A percentile compares a stretch with the other conserved stretches of the same genome.
Evolutionary conservation across 495 filamentous ascomycete genomes (phyloP).

Genomic region (Evansstolkia leycettana): DNA sequence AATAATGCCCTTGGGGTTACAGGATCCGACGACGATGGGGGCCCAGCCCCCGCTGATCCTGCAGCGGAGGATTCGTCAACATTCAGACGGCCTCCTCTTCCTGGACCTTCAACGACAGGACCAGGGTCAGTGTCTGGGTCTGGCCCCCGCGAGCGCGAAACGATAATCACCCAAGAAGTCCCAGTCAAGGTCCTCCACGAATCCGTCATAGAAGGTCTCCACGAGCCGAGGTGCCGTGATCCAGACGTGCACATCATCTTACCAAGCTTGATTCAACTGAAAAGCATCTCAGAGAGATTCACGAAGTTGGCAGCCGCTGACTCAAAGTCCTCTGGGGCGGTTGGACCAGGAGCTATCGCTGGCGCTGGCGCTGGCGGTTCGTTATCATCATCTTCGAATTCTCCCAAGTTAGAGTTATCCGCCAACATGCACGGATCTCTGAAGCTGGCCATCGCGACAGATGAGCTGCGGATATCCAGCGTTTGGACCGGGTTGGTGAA

Average conservation of each 20-base stretch:
- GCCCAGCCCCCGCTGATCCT: too few relatives aligned
- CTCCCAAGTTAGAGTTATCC: constrained; percentile 62
- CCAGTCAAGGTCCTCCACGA: constrained; percentile 82
- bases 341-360: constrained; percentile 4
- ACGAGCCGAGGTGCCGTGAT: constrained; percentile 81
- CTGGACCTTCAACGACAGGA: too few relatives aligned
- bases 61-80: too few relatives aligned
- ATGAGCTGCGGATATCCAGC: constrained; percentile 68
- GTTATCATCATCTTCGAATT: constrained; percentile 10
- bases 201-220: constrained; percentile 66
- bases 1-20: constrained; percentile 15
- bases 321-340: constrained; percentile 15
- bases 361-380: constrained; percentile 1
- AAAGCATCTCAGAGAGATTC: constrained; percentile 86
- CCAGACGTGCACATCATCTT: constrained; percentile 91
- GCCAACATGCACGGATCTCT: constrained; percentile 90
- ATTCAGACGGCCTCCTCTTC: too few relatives aligned
- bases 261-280: constrained; percentile 70
- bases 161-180: constrained; percentile 87
- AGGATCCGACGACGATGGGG: too few relatives aligned
- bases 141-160: constrained; percentile 53
- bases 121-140: constrained; percentile 33
- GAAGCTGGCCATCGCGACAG: constrained; percentile 59
- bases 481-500: constrained; percentile 74
- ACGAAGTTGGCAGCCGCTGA: constrained; percentile 55